Evolutionary conservation across 768 basidiomycete genomes (phyloP), one percentile per base, ranked within the genome.

Genomic region (Mrakia gelida): DNA sequence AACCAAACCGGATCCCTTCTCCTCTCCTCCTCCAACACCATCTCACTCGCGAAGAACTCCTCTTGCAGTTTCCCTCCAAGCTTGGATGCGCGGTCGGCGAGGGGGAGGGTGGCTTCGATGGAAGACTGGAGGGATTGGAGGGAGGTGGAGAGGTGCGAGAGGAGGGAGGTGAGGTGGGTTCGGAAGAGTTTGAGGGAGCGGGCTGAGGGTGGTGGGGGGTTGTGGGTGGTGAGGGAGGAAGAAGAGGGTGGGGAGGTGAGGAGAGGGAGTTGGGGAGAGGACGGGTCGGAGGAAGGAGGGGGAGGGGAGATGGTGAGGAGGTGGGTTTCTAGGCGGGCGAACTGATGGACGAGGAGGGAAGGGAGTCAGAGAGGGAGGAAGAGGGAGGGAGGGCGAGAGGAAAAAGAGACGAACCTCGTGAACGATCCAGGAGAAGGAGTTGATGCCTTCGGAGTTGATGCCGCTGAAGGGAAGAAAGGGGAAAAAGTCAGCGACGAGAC

Each of bases 81-180:
- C 43, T 79, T 77, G 13, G 80, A 79, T 5, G 83, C 82, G 5
- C 68, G 76, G 0, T 79, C 73, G 5, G 83, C 82, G 41, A 76
- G 52, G 0, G 82, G 82, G 26, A 82, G 75, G 3, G 82, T 79
- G 11, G 32, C 26, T 75, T 83, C 82, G 59, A 83, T 80, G 2
- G 81, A 75, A 3, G 30, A 15, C 49, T 82, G 79, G 68, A 83
- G 81, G 32, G 71, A 56, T 1, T 73, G n/a, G 41, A 83, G 80
- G 11, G 78, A 75, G 52, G 70, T 10, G 5, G 70, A 61, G 28
- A 83, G 80, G 28, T 76, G 77, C 6, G 78, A 56, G 75, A 82
- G 80, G 21, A 83, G 80, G 5, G 76, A 30, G 49, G 80, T 80
- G 71, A 83, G 79, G 28, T 80, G 83, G 1, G 41, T 32, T 38